Percentiles rank a stretch among this genome's conserved stretches.
phyloP scores from a whole-genome alignment of 345 rosid genomes.

The Pistacia atlantica region DNA sequence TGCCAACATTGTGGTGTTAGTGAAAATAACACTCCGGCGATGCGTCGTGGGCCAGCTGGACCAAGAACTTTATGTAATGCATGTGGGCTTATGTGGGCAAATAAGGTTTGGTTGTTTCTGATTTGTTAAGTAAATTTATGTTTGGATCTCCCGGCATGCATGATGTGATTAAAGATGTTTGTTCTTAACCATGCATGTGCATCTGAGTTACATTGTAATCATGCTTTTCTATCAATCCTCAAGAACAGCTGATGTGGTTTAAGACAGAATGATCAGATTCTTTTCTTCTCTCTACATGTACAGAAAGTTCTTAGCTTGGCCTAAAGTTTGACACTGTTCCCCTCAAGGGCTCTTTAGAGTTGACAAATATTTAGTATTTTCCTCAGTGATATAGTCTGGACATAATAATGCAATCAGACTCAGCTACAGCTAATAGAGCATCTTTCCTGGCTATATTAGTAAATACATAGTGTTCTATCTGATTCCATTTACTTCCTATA shows the following conservation, averaged over 20 bases:
- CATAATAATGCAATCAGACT: no score
- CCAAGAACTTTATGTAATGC: constrained; percentile 83
- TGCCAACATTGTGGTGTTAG: constrained; percentile 77
- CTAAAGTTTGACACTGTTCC: no score
- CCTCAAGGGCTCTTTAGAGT: no score
- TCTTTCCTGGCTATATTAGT: no score
- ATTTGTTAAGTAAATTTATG: background rate
- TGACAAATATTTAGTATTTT: no score
- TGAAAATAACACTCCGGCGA: constrained; percentile 72
- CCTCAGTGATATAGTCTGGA: no score
- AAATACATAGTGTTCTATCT: no score
- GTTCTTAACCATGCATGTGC: background rate
- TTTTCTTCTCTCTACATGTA: background rate
- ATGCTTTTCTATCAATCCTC: background rate
- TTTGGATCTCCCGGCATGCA: constrained; percentile 4
- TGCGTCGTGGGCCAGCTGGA: constrained; percentile 91
- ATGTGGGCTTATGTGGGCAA: constrained; percentile 92
- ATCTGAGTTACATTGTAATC: background rate
- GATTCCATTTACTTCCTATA: no score
- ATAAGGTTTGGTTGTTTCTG: constrained; percentile 50
- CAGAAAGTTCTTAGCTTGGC: no score
- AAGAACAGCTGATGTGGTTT: background rate
- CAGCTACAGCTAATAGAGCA: no score
- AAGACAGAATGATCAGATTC: no score
- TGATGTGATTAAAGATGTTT: background rate